Evolutionary conservation across 2,329 filamentous ascomycete genomes (phyloP).

Genomic region (Gyromitra esculenta): DNA sequence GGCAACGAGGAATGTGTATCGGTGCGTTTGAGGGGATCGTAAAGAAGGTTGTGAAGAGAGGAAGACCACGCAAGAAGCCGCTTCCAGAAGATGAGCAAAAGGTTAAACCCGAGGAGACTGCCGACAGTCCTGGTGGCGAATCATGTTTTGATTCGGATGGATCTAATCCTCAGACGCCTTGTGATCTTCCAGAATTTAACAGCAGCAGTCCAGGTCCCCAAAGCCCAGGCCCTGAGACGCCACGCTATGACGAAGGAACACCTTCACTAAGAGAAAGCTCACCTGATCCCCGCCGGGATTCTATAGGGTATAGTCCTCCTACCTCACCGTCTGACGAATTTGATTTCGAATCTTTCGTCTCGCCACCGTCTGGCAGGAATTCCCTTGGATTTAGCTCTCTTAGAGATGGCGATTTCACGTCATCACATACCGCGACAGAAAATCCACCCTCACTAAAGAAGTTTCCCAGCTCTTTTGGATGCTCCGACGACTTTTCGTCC

Average conservation of each 20-base stretch:
- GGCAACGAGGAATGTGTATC: slow-evolving; percentile 95
- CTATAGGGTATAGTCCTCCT: slow-evolving; percentile 49
- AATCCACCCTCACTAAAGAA: slow-evolving; percentile 39
- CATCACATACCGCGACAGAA: slow-evolving; percentile 33
- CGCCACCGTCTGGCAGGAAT: slow-evolving; percentile 44
- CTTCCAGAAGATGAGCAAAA: slow-evolving; percentile 50
- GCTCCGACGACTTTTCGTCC: slow-evolving; percentile 50
- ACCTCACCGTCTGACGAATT: slow-evolving; percentile 51
- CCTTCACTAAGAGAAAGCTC: slow-evolving; percentile 53
- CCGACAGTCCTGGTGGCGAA: slow-evolving; percentile 38
- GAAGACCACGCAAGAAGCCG: slow-evolving; percentile 59
- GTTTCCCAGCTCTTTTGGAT: slow-evolving; percentile 42
- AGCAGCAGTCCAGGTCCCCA: slow-evolving; percentile 47
- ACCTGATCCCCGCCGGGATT: slow-evolving; percentile 40
- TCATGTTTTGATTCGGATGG: slow-evolving; percentile 50
- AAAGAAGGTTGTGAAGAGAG: slow-evolving; percentile 73
- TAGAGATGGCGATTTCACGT: slow-evolving; percentile 40
- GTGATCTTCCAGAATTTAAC: slow-evolving; percentile 45
- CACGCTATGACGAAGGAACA: slow-evolving; percentile 43
- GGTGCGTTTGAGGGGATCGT: slow-evolving; percentile 87
- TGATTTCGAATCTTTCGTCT: slow-evolving; percentile 51
- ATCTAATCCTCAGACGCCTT: slow-evolving; percentile 51
- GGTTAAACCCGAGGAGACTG: slow-evolving; percentile 38
- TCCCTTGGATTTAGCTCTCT: slow-evolving; percentile 46
- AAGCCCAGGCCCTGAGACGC: slow-evolving; percentile 45